These are phyloP conservation scores for Symbiotaphrina buchneri DNA, from an alignment of 495 filamentous ascomycete genomes.

Conservation along the genomic window DNA sequence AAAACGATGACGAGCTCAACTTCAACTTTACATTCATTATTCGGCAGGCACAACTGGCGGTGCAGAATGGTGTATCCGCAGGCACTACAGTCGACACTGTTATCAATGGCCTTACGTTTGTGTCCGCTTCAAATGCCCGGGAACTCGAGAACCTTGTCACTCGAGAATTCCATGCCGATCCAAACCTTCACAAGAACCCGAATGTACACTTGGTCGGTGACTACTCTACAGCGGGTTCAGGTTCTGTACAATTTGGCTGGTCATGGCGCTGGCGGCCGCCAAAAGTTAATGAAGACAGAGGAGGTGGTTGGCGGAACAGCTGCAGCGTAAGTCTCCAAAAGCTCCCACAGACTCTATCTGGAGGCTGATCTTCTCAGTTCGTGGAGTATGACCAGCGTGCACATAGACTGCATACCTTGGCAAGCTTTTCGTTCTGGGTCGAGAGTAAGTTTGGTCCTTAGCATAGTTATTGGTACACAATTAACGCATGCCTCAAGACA, in stretches of 20 bases:
- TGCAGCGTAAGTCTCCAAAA: conserved; percentile 71
- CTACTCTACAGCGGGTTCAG: conserved; percentile 55
- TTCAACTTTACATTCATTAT: conserved; percentile 87
- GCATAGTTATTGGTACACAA: background rate
- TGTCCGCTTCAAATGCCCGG: conserved; percentile 61
- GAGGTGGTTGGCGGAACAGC: conserved; percentile 81
- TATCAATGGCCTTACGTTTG: conserved; percentile 79
- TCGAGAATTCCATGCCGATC: conserved; percentile 87
- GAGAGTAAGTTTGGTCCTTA: conserved; percentile 30
- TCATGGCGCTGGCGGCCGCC: conserved; percentile 93
- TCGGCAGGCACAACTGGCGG: conserved; percentile 33
- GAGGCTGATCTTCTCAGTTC: conserved; percentile 27
- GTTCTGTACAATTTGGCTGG: conserved; percentile 83
- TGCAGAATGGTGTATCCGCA: conserved; percentile 17
- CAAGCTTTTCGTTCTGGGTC: conserved; percentile 88
- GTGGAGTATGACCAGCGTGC: conserved; percentile 89
- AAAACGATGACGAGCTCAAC: conserved; percentile 72
- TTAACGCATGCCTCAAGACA: conserved; percentile 9
- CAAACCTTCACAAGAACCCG: conserved; percentile 90
- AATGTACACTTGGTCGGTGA: conserved; percentile 88
- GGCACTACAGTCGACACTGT: conserved; percentile 33
- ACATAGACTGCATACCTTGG: conserved; percentile 70
- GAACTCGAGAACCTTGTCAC: conserved; percentile 89
- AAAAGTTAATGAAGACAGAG: conserved; percentile 58
- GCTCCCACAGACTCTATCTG: too few relatives aligned